phyloP scores from a whole-genome alignment of 2,329 filamentous ascomycete genomes.

The Sarocladium brachiariae region DNA sequence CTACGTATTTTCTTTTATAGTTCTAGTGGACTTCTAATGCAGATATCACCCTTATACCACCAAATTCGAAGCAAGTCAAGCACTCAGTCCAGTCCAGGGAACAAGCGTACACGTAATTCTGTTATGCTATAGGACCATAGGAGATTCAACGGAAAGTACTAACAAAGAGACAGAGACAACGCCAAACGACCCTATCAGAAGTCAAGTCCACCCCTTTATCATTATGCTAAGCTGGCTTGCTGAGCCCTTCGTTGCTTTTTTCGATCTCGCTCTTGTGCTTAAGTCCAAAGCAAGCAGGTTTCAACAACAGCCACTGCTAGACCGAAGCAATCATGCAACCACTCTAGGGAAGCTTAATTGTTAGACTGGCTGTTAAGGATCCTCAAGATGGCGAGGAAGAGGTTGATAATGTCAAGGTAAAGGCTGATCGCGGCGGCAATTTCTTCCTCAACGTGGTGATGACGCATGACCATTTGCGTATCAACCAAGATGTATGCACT shows the following conservation, averaged over 20 bases:
- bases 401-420: constrained; percentile 93
- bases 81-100: not conserved
- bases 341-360: constrained; percentile 54
- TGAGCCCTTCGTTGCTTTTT: too few species aligned
- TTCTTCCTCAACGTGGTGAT: constrained; percentile 97
- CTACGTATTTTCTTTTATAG: constrained; percentile 36
- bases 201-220: not conserved
- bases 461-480: constrained; percentile 89
- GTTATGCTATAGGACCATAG: not conserved
- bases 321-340: not conserved
- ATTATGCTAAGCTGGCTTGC: too few species aligned
- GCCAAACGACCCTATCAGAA: not conserved
- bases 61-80: not conserved
- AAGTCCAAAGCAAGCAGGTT: not conserved
- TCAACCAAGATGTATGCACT: constrained; percentile 93
- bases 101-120: not conserved
- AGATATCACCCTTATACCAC: constrained; percentile 42
- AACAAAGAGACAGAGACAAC: not conserved
- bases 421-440: constrained; percentile 92
- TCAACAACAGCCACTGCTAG: not conserved
- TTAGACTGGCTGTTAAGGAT: constrained; percentile 95
- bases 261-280: too few species aligned
- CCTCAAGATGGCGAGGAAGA: constrained; percentile 91
- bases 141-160: not conserved
- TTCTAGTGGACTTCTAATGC: constrained; percentile 58